A percentile compares a stretch with the other conserved stretches of the same genome.
phyloP scores from a whole-genome alignment of 2,329 filamentous ascomycete genomes.

The Teratosphaeriaceae sp. region DNA sequence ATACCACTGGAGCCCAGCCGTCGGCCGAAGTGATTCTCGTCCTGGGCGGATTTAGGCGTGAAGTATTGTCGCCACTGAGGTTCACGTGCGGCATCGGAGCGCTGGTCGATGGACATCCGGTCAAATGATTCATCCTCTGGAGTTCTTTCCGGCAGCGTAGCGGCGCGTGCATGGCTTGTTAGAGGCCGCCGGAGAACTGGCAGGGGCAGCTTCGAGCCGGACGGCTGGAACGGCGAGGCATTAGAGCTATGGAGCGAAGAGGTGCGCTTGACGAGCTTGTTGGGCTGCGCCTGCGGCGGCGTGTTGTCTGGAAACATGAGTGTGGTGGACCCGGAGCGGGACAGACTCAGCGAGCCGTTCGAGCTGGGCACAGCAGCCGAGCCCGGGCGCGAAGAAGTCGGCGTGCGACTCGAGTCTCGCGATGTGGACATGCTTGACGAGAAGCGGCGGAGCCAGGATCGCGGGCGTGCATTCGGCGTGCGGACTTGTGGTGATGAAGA shows the following conservation, averaged over 20 bases:
- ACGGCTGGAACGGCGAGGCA: constrained; percentile 37
- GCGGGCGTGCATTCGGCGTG: constrained; percentile 14
- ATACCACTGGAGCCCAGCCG: constrained; percentile 28
- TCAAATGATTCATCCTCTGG: constrained; percentile 8
- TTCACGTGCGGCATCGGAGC: constrained; percentile 15
- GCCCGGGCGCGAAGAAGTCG: constrained; percentile 58
- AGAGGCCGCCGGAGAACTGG: constrained; percentile 64
- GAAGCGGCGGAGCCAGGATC: constrained; percentile 66
- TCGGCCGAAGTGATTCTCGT: constrained; percentile 11
- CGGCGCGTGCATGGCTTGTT: constrained; percentile 71
- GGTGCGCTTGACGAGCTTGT: constrained; percentile 71
- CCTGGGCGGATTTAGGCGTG: constrained; percentile 22
- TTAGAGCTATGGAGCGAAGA: constrained; percentile 49
- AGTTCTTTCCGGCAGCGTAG: constrained; percentile 51
- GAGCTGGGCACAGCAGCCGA: constrained; percentile 61
- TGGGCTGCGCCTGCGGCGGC: constrained; percentile 47
- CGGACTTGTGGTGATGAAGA: constrained; percentile 8
- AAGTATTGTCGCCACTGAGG: constrained; percentile 29
- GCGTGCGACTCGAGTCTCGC: constrained; percentile 36
- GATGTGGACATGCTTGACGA: constrained; percentile 34
- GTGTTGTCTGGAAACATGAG: constrained; percentile 50
- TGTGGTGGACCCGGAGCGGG: constrained; percentile 49
- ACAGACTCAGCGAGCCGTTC: constrained; percentile 47
- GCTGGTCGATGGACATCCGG: constrained; percentile 11
- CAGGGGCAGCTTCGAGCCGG: constrained; percentile 57